Evolutionary conservation across 805 yeast genomes (phyloP).

Genomic region (Lipomyces starkeyi): DNA sequence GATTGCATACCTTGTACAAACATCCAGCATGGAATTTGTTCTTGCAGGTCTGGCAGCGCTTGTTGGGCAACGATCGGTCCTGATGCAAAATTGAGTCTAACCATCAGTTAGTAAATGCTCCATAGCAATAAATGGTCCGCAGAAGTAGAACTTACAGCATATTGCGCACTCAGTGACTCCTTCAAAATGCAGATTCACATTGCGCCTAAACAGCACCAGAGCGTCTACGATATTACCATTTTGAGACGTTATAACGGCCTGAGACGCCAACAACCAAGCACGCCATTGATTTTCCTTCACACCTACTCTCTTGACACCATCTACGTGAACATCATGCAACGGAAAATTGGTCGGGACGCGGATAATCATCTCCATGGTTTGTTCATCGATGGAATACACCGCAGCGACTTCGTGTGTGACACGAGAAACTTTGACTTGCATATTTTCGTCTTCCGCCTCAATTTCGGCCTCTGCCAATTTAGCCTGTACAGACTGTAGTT

Average conservation of each 20-base stretch:
- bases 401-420: slow-evolving; percentile 72
- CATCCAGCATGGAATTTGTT: slow-evolving; percentile 97
- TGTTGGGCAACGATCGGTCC: slow-evolving; percentile 88
- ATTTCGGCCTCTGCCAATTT: slow-evolving; percentile 45
- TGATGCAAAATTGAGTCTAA: slow-evolving; percentile 78
- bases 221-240: slow-evolving; percentile 62
- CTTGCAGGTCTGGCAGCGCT: slow-evolving; percentile 85
- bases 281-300: slow-evolving; percentile 93
- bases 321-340: slow-evolving; percentile 70
- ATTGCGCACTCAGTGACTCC: slow-evolving; percentile 98
- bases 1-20: slow-evolving; percentile 61
- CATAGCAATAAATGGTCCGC: background rate
- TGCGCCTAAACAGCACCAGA: slow-evolving; percentile 68
- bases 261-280: slow-evolving; percentile 92
- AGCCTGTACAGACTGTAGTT: slow-evolving; percentile 57
- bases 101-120: background rate
- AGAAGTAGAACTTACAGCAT: slow-evolving; percentile 56
- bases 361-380: slow-evolving; percentile 78
- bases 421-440: slow-evolving; percentile 65
- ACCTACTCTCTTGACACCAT: slow-evolving; percentile 81
- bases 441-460: slow-evolving; percentile 47
- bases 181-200: slow-evolving; percentile 82
- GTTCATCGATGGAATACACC: slow-evolving; percentile 81
- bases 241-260: slow-evolving; percentile 71
- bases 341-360: slow-evolving; percentile 80